Conservation (phyloP, 208 protist species). For the Endotrypanum monterogeii region DNA sequence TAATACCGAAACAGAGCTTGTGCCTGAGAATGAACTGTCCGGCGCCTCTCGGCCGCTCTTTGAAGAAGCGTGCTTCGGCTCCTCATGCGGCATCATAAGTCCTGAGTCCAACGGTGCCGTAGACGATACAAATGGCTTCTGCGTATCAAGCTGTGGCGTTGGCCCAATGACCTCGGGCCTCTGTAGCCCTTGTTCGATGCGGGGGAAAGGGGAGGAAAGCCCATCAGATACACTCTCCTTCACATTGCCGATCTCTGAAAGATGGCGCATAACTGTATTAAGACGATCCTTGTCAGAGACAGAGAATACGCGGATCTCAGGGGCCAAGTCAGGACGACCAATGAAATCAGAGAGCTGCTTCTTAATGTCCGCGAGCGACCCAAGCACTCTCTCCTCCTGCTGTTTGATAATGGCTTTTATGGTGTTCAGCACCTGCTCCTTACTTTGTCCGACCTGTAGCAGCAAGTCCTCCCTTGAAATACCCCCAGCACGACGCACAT, state of each 20-base stretch:
- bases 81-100: neutral
- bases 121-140: neutral
- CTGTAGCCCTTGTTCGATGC: neutral
- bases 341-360: constrained; percentile 20
- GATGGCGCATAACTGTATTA: constrained; percentile 33
- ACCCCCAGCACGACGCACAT: constrained; percentile 37
- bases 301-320: constrained; percentile 31
- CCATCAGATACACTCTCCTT: neutral
- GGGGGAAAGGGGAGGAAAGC: neutral
- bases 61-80: neutral
- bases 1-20: constrained; percentile 21
- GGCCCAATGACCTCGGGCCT: neutral
- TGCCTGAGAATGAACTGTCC: constrained; percentile 24
- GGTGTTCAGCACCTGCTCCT: constrained; percentile 33
- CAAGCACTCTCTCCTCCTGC: constrained; percentile 39
- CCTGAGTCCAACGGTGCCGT: neutral
- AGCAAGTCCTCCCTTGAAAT: constrained; percentile 64
- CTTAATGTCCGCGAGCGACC: constrained; percentile 32
- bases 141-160: neutral
- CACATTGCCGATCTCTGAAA: neutral
- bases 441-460: constrained; percentile 36
- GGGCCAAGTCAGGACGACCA: constrained; percentile 1
- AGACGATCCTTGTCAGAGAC: constrained; percentile 20
- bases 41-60: neutral
- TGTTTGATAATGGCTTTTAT: constrained; percentile 30